phyloP scores from a whole-genome alignment of 2,329 filamentous ascomycete species.

The Cladosporium cucumerinum region DNA sequence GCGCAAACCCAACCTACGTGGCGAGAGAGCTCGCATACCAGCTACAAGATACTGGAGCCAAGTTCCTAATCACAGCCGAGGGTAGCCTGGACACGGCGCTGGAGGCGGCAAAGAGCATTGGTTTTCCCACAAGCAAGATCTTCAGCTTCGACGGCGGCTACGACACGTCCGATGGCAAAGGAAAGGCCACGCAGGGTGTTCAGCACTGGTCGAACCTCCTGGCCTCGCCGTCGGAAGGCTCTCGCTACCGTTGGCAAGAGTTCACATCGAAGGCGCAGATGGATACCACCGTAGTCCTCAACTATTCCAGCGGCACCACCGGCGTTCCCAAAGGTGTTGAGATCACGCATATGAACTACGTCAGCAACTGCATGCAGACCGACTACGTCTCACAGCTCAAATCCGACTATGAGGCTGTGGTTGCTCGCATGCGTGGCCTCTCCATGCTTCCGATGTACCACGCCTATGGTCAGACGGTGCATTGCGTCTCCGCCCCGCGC shows the following conservation, averaged over 20 bases:
- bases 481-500: conserved; percentile 59
- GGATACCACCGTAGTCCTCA: conserved; percentile 62
- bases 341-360: conserved; percentile 73
- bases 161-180: conserved; percentile 43
- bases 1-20: conserved; percentile 69
- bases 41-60: conserved; percentile 66
- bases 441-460: conserved; percentile 71
- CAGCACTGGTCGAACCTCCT: conserved; percentile 65
- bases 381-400: conserved; percentile 47
- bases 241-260: conserved; percentile 62
- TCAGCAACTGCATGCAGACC: conserved; percentile 65
- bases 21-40: conserved; percentile 72
- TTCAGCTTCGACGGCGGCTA: conserved; percentile 62
- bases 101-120: conserved; percentile 60
- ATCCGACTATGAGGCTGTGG: conserved; percentile 49
- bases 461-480: conserved; percentile 61
- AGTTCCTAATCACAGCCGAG: conserved; percentile 63
- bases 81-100: conserved; percentile 59
- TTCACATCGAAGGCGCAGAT: conserved; percentile 48
- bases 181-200: conserved; percentile 39
- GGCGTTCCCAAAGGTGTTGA: conserved; percentile 81
- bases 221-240: conserved; percentile 50
- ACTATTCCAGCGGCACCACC: conserved; percentile 77
- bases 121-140: conserved; percentile 54
- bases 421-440: conserved; percentile 47